phyloP scores from a whole-genome alignment of 345 rosid genomes.

The Bretschneidera sinensis region DNA sequence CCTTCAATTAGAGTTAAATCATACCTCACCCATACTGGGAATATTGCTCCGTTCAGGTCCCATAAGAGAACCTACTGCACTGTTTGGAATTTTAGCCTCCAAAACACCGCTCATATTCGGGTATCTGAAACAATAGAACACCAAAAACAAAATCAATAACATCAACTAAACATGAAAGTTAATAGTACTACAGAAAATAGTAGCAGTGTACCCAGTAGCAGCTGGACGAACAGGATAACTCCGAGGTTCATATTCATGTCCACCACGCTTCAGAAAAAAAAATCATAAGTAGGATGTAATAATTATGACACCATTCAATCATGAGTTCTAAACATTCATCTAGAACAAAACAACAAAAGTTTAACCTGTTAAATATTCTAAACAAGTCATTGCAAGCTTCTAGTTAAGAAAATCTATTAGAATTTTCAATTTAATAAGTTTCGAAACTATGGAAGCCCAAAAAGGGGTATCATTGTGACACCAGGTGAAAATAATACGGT shows the following conservation, averaged over 20 bases:
- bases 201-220: constrained; percentile 26
- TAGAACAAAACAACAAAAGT: not conserved
- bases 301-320: not conserved
- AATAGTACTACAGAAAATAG: not conserved
- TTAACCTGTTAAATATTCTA: not conserved
- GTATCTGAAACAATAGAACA: constrained; percentile 25
- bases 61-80: constrained; percentile 18
- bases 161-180: not conserved
- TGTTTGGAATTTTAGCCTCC: constrained; percentile 32
- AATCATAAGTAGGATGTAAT: not conserved
- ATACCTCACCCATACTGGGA: constrained; percentile 37
- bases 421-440: no score
- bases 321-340: not conserved
- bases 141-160: not conserved
- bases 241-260: constrained; percentile 35
- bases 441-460: no score
- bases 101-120: constrained; percentile 22
- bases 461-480: no score
- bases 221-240: constrained; percentile 38
- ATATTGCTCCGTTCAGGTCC: constrained; percentile 27
- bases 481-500: no score
- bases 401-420: no score
- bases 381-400: not conserved
- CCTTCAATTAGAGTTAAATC: constrained; percentile 3
- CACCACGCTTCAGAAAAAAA: constrained; percentile 34